These are phyloP conservation scores for Hypoxylon sp. DNA, from an alignment of 2,329 filamentous ascomycete genomes.

Conservation along the genomic window DNA sequence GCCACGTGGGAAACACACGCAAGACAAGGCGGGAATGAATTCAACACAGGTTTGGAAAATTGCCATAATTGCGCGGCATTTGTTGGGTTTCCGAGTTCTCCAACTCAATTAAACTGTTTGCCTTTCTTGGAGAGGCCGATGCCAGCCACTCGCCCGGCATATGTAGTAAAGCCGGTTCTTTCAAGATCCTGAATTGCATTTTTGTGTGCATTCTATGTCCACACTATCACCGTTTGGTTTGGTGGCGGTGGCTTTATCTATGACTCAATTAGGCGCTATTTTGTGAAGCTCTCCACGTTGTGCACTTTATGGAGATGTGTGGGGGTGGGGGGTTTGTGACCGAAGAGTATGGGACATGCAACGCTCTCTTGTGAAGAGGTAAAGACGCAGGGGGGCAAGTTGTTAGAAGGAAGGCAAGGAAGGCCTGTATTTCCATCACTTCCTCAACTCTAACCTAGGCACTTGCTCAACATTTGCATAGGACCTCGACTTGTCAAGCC, in stretches of 20 bases:
- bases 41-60: slow-evolving; percentile 2
- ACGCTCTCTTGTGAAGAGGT: background rate
- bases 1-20: slow-evolving; percentile 26
- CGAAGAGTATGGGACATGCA: background rate
- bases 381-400: background rate
- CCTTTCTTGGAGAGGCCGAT: background rate
- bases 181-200: slow-evolving; percentile 36
- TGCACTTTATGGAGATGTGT: slow-evolving; percentile 14
- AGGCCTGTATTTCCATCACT: background rate
- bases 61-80: background rate
- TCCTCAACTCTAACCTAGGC: background rate
- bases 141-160: slow-evolving; percentile 16
- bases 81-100: slow-evolving; percentile 11
- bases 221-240: background rate
- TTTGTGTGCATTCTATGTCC: slow-evolving; percentile 21
- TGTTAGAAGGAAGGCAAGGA: background rate
- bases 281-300: slow-evolving; percentile 22
- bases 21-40: slow-evolving; percentile 19
- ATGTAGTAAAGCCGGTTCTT: slow-evolving; percentile 7
- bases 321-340: slow-evolving; percentile 7
- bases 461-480: slow-evolving; percentile 12
- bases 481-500: slow-evolving; percentile 4
- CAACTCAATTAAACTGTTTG: slow-evolving; percentile 21
- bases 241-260: slow-evolving; percentile 12
- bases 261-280: slow-evolving; percentile 4